Base-by-base conservation (phyloP, 805 yeast genomes). In the Saccharomycodes ludwigii region DNA sequence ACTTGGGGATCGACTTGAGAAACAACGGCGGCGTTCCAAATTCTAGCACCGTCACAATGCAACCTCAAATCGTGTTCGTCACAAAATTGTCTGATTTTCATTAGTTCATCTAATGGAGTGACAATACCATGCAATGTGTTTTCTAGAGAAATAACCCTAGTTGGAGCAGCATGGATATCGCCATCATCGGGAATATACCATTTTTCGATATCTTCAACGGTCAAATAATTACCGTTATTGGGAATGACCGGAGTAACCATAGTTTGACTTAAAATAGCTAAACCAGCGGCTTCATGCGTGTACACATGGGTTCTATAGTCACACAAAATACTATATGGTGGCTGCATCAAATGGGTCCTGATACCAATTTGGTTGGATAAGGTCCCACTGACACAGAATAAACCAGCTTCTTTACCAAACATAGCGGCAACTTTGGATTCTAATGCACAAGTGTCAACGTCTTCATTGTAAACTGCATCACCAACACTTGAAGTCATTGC, bases 21-120 rank as follows among this genome's bases (percentile, higher is more conserved):
- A 10, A 27, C 31, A 12, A 29, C 27, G 21, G 73, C 59, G n/a
- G 93, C 93, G 51, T 77, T 78, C 83, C 84, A 81, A 29, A 82
- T 51, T 41, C 94, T 65, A 13, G 94, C 94, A 29, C 94, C 94
- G 53, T 82, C 94, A 40, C 79, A 66, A 46, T 83, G 94, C 40
- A 81, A 52, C 28, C 57, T 61, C 29, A 78, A 56, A 29, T 57
- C 60, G 36, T 70, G 59, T n/a, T 52, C 60, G 22, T 62, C 62
- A 34, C 83, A 78, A 61, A 76, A 82, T 21, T 55, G 60, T 18
- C 76, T 63, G 41, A 82, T 83, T 31, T 66, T 63, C 35, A 53
- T 55, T 30, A 82, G 65, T 48, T 82, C 93, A 11, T 73, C 83
- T 18, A 71, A 42, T 3, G 94, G 94, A 52, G 67, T 65, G 27